Evolutionary conservation across 75 land plant genomes (phyloP), one percentile per base, ranked within the genome.

Genomic region (Cryptomeria japonica): DNA sequence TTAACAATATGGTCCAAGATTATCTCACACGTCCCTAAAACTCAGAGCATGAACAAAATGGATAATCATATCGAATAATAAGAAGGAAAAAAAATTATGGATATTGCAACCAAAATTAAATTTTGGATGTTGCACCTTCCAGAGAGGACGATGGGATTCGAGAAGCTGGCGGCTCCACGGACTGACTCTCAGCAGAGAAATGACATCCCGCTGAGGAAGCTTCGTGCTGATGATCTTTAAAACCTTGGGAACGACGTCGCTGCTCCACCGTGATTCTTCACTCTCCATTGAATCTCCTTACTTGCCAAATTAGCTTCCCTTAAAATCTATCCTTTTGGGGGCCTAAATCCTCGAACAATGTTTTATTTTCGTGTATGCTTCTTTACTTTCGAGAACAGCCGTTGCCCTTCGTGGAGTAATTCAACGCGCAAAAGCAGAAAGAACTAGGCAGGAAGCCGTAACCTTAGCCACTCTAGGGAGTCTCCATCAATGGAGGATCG

Each of bases 161-260:
- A 97, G 94, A 41, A 90, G 87, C 31, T 93, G 93, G 83, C 92
- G 84, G 88, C 94, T 89, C 90, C 87, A 92, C 18, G 96, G 86
- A 86, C 93, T 97, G 87, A 95, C 93, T 46, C 93, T 89, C 32
- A 96, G 90, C 83, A 97, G 91, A 75, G 93, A 90, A 41, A 91
- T 88, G 64, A 94, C 89, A 84, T 93, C 95, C 42, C 92, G 87
- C 85, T 95, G 97, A 47, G 91, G 22, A 44, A 96, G 92, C 42
- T 86, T 86, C 9, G 87, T 49, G 92, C 97, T 92, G 80, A 94
- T 92, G 18, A 95, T 85, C 75, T 72, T 86, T 72, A 94, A 68
- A 0, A 93, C 97, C 42, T 90, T 92, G 10, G 94, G 92, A 16
- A 93, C 91, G 13, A 87, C 91, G 84, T 91, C 94, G 77, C 86